A percentile compares a stretch with the other conserved stretches of the same genome.
phyloP scores from a whole-genome alignment of 2,329 filamentous ascomycete genomes.

The Arachnomyces sp. region DNA sequence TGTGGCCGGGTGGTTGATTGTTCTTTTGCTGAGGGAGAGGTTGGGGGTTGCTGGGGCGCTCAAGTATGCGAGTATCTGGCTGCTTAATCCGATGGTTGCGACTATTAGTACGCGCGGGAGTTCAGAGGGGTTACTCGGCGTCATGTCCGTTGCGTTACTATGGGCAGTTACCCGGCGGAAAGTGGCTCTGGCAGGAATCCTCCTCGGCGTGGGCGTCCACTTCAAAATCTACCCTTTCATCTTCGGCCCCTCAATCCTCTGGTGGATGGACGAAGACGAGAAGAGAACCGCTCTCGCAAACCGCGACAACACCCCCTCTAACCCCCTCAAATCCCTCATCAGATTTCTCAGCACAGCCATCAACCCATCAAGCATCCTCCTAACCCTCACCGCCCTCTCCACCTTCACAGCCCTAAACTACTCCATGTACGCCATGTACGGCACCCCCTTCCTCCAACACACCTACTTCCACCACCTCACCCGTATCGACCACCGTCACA shows the following conservation, averaged over 20 bases:
- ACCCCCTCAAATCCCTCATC: constrained; percentile 19
- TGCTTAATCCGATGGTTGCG: constrained; percentile 96
- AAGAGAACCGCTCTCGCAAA: constrained; percentile 2
- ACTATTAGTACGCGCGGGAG: constrained; percentile 93
- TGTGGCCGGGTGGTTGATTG: constrained; percentile 71
- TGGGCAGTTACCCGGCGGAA: constrained; percentile 65
- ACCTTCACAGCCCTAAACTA: constrained; percentile 69
- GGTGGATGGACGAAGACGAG: constrained; percentile 30
- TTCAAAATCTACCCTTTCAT: constrained; percentile 99
- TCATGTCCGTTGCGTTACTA: constrained; percentile 71
- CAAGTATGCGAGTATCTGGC: constrained; percentile 77
- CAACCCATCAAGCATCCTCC: constrained; percentile 29
- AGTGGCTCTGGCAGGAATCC: constrained; percentile 58
- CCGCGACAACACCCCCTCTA: constrained; percentile 9
- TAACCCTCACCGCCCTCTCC: constrained; percentile 52
- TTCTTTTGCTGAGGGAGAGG: constrained; percentile 43
- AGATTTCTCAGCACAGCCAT: constrained; percentile 9
- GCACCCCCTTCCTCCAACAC: constrained; percentile 71
- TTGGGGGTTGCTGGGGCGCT: constrained; percentile 52
- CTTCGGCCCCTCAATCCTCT: constrained; percentile 58
- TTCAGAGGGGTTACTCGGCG: constrained; percentile 81
- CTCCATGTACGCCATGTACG: constrained; percentile 73
- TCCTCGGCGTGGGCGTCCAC: constrained; percentile 80
- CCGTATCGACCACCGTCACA: constrained; percentile 91
- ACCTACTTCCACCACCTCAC: constrained; percentile 90